Conservation (phyloP, 257 asterid genomes). For the Lycium ferocissimum region DNA sequence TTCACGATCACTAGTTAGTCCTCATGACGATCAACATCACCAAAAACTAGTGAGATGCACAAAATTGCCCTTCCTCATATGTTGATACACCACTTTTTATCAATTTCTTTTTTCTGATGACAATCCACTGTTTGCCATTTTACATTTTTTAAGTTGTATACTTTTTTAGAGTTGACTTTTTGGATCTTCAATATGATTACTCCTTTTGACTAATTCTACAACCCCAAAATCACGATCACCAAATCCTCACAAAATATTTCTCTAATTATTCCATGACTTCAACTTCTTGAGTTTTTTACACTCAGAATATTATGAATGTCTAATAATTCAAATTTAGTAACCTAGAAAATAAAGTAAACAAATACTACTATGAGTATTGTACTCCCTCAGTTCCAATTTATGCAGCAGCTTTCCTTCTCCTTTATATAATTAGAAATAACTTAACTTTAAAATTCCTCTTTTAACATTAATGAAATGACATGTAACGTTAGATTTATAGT, state of each 20-base stretch:
- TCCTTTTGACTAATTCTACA: conserved; percentile 6
- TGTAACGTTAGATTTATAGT: no score
- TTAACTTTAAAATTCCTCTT: no score
- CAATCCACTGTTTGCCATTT: neutral
- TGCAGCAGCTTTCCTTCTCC: no score
- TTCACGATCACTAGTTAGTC: conserved; percentile 31
- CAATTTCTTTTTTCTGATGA: neutral
- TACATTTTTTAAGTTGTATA: neutral
- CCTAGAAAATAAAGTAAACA: neutral
- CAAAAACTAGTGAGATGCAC: conserved; percentile 24
- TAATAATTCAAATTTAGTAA: neutral
- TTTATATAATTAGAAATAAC: no score
- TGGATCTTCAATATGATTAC: conserved; percentile 4
- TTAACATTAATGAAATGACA: no score
- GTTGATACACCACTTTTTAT: neutral
- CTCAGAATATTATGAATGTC: neutral
- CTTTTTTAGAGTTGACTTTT: neutral
- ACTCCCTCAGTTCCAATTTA: no score
- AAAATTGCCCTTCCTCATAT: conserved; percentile 29
- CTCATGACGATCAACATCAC: neutral
- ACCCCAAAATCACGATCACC: conserved; percentile 2
- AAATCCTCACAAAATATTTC: neutral
- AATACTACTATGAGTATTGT: neutral
- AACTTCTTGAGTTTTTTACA: neutral
- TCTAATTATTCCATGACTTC: neutral